Conservation (phyloP, 1,284 basidiomycete genomes). For the Grifola frondosa region DNA sequence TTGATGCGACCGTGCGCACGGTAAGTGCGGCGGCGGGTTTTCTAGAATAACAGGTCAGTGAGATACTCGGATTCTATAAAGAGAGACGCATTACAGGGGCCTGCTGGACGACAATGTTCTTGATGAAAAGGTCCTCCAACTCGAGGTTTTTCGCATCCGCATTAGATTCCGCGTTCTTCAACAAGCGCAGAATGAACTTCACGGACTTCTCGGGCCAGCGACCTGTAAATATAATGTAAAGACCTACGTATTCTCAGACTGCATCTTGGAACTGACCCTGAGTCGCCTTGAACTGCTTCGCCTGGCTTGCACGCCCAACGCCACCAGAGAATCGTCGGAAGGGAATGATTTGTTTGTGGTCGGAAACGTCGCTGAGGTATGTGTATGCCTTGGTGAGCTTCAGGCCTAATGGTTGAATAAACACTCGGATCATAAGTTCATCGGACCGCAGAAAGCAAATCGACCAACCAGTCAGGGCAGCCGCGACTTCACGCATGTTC, state of each 20-base stretch:
- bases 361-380: conserved; percentile 93
- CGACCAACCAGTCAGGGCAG: conserved; percentile 77
- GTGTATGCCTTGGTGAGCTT: conserved; percentile 94
- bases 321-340: conserved; percentile 97
- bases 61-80: conserved; percentile 3
- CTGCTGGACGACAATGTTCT: conserved; percentile 98
- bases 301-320: conserved; percentile 96
- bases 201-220: conserved; percentile 99
- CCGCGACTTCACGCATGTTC: conserved; percentile 98
- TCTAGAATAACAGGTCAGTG: conserved; percentile 45
- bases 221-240: conserved; percentile 53
- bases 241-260: background rate
- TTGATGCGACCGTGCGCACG: conserved; percentile 97
- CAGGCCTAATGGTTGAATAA: conserved; percentile 60
- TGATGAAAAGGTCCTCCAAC: conserved; percentile 90
- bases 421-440: conserved; percentile 16
- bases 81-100: conserved; percentile 66
- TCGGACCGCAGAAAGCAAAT: background rate
- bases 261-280: conserved; percentile 69
- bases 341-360: conserved; percentile 97
- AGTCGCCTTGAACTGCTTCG: conserved; percentile 96
- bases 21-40: conserved; percentile 99
- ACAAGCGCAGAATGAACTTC: conserved; percentile 89
- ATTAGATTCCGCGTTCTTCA: conserved; percentile 99
- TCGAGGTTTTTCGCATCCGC: conserved; percentile 98